Conservation (phyloP, 305 asterid species). For the Solanum hybrid region DNA sequence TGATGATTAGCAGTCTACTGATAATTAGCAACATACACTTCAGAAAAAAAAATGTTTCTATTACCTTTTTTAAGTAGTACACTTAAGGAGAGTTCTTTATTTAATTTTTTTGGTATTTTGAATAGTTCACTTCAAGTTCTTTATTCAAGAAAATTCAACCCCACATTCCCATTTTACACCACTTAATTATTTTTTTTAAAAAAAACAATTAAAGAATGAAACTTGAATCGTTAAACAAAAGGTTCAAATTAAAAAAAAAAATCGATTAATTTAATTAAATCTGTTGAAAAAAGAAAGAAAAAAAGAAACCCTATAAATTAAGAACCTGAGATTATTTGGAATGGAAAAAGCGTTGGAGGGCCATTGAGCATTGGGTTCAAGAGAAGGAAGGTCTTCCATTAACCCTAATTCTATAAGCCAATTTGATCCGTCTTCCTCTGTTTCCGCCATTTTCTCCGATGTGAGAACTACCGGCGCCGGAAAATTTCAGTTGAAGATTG, state of each 20-base stretch:
- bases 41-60: background rate
- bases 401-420: constrained; percentile 38
- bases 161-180: constrained; percentile 6
- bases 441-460: constrained; percentile 24
- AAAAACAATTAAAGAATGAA: background rate
- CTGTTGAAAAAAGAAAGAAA: background rate
- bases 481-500: background rate
- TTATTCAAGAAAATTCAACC: background rate
- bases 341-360: constrained; percentile 13
- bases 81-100: background rate
- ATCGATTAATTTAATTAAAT: background rate
- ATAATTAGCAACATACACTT: background rate
- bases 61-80: background rate
- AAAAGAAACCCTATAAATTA: background rate
- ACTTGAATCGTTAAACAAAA: background rate
- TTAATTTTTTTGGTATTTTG: background rate
- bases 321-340: constrained; percentile 28
- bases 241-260: background rate
- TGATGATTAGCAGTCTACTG: background rate
- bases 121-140: background rate
- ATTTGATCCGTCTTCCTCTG: constrained; percentile 22
- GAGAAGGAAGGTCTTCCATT: constrained; percentile 30
- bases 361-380: constrained; percentile 30
- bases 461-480: background rate
- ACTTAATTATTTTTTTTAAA: background rate